A percentile compares a stretch with the other conserved stretches of the same genome.
These are phyloP conservation scores for Melaleuca alternifolia DNA, from an alignment of 345 rosid species.

Conservation along the genomic window DNA sequence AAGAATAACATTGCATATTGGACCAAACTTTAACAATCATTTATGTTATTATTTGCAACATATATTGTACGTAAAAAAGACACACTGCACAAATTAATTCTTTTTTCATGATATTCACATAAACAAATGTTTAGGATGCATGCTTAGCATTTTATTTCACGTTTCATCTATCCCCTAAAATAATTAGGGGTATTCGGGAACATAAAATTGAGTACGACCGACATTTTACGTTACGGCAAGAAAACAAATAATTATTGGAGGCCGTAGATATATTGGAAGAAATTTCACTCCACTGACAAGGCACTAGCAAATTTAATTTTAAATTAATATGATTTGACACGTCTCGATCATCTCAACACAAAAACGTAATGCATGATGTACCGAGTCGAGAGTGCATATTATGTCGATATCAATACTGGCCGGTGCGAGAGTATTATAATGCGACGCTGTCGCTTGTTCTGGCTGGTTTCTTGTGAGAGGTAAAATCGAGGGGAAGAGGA, in stretches of 20 bases:
- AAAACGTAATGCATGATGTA: neutral
- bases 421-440: neutral
- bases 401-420: neutral
- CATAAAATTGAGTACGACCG: neutral
- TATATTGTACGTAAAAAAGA: neutral
- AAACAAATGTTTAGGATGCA: neutral
- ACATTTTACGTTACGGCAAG: neutral
- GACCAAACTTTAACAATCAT: neutral
- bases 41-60: neutral
- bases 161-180: neutral
- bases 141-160: neutral
- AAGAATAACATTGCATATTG: accelerated
- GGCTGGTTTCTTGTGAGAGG: neutral
- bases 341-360: neutral
- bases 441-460: neutral
- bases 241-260: neutral
- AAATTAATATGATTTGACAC: neutral
- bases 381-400: neutral
- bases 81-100: neutral
- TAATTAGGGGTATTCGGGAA: neutral
- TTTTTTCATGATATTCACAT: neutral
- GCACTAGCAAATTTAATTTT: neutral
- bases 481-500: neutral
- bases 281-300: neutral
- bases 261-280: neutral